Evolutionary conservation across 179 eudicot genomes (phyloP).

Genomic region (Spergularia azorica): DNA sequence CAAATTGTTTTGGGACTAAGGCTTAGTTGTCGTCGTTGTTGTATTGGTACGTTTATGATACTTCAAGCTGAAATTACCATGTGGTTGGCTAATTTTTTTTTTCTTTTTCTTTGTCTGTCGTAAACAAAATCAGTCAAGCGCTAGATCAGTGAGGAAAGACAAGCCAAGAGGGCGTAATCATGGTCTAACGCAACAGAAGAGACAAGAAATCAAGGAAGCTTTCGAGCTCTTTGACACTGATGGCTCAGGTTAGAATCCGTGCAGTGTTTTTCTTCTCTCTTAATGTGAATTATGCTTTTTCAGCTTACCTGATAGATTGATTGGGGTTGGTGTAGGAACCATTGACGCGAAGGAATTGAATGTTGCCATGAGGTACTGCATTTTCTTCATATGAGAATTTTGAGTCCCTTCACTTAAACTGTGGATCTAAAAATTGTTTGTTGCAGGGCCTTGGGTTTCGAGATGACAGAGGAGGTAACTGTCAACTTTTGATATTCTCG

Average conservation of each 20-base stretch:
- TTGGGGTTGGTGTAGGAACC: constrained; percentile 50
- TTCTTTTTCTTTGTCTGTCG: constrained; percentile 18
- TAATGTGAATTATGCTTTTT: not conserved
- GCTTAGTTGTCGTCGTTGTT: not conserved
- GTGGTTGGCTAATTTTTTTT: not conserved
- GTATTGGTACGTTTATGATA: not conserved
- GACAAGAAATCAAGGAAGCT: constrained; percentile 94
- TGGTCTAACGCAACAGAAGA: constrained; percentile 78
- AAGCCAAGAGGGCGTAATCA: constrained; percentile 76
- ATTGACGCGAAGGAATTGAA: constrained; percentile 97
- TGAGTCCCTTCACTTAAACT: not conserved
- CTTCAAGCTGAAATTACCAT: not conserved
- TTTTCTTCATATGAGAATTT: not conserved
- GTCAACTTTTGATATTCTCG: not conserved
- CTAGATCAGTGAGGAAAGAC: constrained; percentile 49
- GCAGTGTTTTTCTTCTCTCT: not conserved
- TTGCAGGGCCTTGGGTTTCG: constrained; percentile 98
- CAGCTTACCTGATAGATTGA: constrained; percentile 5
- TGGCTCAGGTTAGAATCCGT: constrained; percentile 70
- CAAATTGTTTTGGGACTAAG: too few relatives aligned
- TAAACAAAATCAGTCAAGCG: constrained; percentile 29
- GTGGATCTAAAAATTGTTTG: constrained; percentile 13
- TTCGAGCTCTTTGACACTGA: constrained; percentile 97
- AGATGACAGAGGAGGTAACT: constrained; percentile 91
- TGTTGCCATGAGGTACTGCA: constrained; percentile 90